Conservation (phyloP, 1,284 basidiomycete genomes). For the Papiliotrema fonsecae region DNA sequence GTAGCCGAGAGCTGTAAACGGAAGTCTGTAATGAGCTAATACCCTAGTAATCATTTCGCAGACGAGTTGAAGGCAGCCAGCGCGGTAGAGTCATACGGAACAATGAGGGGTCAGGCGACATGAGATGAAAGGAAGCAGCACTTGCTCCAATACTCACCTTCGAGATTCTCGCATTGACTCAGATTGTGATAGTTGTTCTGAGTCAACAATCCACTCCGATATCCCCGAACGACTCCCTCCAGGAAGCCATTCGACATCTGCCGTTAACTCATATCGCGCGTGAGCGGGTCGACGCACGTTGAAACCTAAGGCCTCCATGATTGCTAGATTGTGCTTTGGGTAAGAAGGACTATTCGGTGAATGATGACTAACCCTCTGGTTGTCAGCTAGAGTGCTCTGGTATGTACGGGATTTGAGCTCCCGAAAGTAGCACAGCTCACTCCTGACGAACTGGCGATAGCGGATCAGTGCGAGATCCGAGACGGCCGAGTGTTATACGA, state of each 20-base stretch:
- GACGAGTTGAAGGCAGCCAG: not conserved
- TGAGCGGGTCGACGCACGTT: slow-evolving; percentile 56
- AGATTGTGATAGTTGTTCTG: slow-evolving; percentile 88
- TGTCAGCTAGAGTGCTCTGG: too few species aligned
- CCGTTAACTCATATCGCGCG: slow-evolving; percentile 21
- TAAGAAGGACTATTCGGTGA: not conserved
- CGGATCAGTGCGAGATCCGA: too few species aligned
- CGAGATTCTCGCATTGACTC: slow-evolving; percentile 95
- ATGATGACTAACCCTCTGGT: not conserved
- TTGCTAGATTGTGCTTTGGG: slow-evolving; percentile 1
- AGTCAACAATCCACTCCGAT: slow-evolving; percentile 86
- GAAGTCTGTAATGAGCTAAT: slow-evolving; percentile 76
- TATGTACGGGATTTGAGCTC: too few species aligned
- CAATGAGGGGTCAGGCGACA: too few species aligned
- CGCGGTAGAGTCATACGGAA: too few species aligned
- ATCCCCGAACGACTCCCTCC: slow-evolving; percentile 90
- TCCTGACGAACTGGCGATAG: too few species aligned
- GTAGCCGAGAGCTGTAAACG: slow-evolving; percentile 89
- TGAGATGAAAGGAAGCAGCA: too few species aligned
- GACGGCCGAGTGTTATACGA: too few species aligned
- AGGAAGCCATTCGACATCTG: slow-evolving; percentile 79
- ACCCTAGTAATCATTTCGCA: slow-evolving; percentile 11
- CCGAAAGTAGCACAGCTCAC: too few species aligned
- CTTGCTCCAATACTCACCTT: slow-evolving; percentile 67
- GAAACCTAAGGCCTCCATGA: slow-evolving; percentile 81